Percentiles rank a stretch among this genome's conserved stretches.
phyloP scores from a whole-genome alignment of 768 basidiomycete species.

The Nidularia sp. region DNA sequence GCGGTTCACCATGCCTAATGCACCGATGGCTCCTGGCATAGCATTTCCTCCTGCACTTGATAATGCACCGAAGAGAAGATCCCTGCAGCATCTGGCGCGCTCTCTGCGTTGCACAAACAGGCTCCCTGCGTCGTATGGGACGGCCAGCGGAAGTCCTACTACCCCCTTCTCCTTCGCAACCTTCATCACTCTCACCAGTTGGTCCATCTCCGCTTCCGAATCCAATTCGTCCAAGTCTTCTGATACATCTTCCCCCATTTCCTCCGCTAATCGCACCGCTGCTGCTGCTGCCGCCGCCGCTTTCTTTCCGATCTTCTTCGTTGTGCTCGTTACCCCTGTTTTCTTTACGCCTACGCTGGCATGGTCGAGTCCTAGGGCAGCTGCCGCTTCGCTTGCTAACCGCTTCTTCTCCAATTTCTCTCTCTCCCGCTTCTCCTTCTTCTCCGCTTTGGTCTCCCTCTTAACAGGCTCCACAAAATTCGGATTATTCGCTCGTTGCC shows the following conservation, averaged over 20 bases:
- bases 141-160: constrained; percentile 63
- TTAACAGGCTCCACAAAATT: constrained; percentile 88
- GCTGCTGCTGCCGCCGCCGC: constrained; percentile 48
- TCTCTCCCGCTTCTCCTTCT: constrained; percentile 77
- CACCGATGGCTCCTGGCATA: constrained; percentile 21
- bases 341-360: constrained; percentile 37
- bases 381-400: constrained; percentile 65
- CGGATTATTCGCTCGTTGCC: constrained; percentile 85
- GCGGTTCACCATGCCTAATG: constrained; percentile 26
- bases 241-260: constrained; percentile 50
- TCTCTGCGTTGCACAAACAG: constrained; percentile 81
- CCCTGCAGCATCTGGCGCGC: constrained; percentile 55
- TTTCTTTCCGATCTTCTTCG: constrained; percentile 67
- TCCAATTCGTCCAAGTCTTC: constrained; percentile 80
- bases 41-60: constrained; percentile 31
- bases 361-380: constrained; percentile 51
- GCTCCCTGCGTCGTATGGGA: constrained; percentile 69
- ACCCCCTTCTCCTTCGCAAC: constrained; percentile 52
- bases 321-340: constrained; percentile 28
- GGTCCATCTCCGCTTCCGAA: constrained; percentile 82
- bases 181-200: constrained; percentile 59
- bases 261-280: constrained; percentile 43
- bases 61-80: constrained; percentile 53
- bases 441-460: constrained; percentile 81
- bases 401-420: constrained; percentile 84